Percentiles rank a stretch among this genome's conserved stretches.
Evolutionary conservation across 2,329 filamentous ascomycete species (phyloP).

Genomic region (Aspergillus awamori): DNA sequence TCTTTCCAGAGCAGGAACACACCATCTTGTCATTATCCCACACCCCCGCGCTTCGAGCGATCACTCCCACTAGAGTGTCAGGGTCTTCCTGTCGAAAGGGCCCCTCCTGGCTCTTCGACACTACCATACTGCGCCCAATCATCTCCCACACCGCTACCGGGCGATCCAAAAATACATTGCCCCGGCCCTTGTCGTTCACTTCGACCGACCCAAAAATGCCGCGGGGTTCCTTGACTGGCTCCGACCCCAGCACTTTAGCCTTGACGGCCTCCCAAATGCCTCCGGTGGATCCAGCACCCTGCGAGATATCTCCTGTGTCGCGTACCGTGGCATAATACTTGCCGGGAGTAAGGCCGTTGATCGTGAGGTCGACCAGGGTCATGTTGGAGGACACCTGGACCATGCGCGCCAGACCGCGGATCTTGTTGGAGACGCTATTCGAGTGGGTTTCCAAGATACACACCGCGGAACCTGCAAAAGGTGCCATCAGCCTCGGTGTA

Average conservation of each 20-base stretch:
- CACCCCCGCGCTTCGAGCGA: constrained; percentile 92
- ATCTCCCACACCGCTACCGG: constrained; percentile 91
- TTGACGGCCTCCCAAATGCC: constrained; percentile 71
- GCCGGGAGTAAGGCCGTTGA: constrained; percentile 79
- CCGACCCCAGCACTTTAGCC: constrained; percentile 42
- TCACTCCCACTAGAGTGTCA: constrained; percentile 86
- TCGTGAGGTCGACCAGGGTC: constrained; percentile 84
- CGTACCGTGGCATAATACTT: constrained; percentile 83
- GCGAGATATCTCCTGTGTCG: constrained; percentile 81
- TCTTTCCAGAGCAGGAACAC: constrained; percentile 97
- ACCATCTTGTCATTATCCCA: constrained; percentile 99
- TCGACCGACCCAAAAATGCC: constrained; percentile 75
- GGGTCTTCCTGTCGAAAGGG: constrained; percentile 71
- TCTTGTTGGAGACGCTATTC: constrained; percentile 62
- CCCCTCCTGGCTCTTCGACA: constrained; percentile 68
- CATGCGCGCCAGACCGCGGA: constrained; percentile 88
- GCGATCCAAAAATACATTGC: constrained; percentile 78
- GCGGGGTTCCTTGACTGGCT: constrained; percentile 47
- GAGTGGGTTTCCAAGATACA: constrained; percentile 92
- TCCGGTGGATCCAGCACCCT: constrained; percentile 80
- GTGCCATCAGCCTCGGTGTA: background rate
- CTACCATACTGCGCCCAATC: constrained; percentile 88
- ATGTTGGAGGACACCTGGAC: constrained; percentile 80
- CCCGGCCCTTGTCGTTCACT: constrained; percentile 74
- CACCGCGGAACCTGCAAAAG: constrained; percentile 59